phyloP scores from a whole-genome alignment of 805 yeast species.

The Saccharomycopsis capsularis region DNA sequence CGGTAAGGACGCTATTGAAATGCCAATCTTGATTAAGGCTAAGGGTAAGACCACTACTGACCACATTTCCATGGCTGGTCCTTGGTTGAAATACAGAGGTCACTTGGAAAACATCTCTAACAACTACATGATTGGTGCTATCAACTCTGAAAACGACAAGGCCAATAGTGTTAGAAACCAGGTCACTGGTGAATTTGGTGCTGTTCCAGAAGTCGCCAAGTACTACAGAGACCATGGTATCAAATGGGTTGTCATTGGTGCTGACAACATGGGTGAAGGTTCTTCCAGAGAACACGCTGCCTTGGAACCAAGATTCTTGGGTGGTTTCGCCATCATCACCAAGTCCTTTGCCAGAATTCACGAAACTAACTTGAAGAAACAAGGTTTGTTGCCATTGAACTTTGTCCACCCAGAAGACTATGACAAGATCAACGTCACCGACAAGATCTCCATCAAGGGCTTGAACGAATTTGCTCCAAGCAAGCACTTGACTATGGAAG shows the following conservation, averaged over 20 bases:
- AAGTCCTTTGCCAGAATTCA: conserved; percentile 98
- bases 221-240: conserved; percentile 81
- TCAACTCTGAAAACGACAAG: conserved; percentile 91
- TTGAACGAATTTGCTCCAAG: conserved; percentile 80
- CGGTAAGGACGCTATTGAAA: conserved; percentile 73
- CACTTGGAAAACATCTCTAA: conserved; percentile 92
- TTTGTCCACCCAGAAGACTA: conserved; percentile 88
- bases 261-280: conserved; percentile 98
- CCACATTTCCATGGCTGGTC: conserved; percentile 98
- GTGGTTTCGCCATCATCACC: conserved; percentile 81
- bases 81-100: conserved; percentile 97
- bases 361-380: conserved; percentile 96
- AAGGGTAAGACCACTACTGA: conserved; percentile 98
- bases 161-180: conserved; percentile 89
- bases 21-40: conserved; percentile 77
- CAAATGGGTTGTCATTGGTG: conserved; percentile 95
- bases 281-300: conserved; percentile 99
- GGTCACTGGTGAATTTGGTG: conserved; percentile 94
- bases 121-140: conserved; percentile 95
- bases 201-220: conserved; percentile 95
- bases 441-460: conserved; percentile 66
- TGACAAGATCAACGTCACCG: conserved; percentile 72
- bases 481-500: conserved; percentile 63
- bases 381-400: conserved; percentile 93
- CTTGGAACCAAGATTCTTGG: conserved; percentile 87